These are phyloP conservation scores for Exophiala xenobiotica DNA, from an alignment of 2,329 filamentous ascomycete species.

Conservation along the genomic window DNA sequence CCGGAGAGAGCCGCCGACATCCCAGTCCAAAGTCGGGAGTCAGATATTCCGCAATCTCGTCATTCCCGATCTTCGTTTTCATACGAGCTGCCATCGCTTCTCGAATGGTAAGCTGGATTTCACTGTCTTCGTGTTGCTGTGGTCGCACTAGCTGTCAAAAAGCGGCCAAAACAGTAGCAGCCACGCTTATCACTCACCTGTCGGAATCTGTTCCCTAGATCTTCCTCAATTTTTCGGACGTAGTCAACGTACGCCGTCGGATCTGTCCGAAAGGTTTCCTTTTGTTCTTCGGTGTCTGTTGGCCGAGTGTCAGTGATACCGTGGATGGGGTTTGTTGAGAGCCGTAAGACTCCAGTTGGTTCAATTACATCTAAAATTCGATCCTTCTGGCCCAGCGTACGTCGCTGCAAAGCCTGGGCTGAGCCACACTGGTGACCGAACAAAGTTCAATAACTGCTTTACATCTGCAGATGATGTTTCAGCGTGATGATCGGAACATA, in stretches of 20 bases:
- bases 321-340: too few species aligned
- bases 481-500: slow-evolving; percentile 22
- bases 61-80: slow-evolving; percentile 3
- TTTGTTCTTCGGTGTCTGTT: slow-evolving; percentile 26
- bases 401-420: slow-evolving; percentile 49
- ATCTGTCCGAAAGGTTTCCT: slow-evolving; percentile 19
- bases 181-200: background rate
- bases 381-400: slow-evolving; percentile 48
- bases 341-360: background rate
- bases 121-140: background rate
- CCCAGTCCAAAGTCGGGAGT: slow-evolving; percentile 28
- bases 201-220: slow-evolving; percentile 30
- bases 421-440: slow-evolving; percentile 49
- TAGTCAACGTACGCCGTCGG: slow-evolving; percentile 22
- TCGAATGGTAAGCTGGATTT: slow-evolving; percentile 2
- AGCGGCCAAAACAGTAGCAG: background rate
- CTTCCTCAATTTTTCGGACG: slow-evolving; percentile 33
- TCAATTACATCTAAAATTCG: slow-evolving; percentile 48
- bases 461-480: slow-evolving; percentile 19
- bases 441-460: slow-evolving; percentile 21
- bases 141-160: background rate
- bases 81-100: slow-evolving; percentile 4
- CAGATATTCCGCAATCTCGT: slow-evolving; percentile 17
- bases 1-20: slow-evolving; percentile 28
- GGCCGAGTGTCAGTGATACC: background rate